Evolutionary conservation across 148 eudicot genomes (phyloP), one percentile per base, ranked within the genome.

Genomic region (Pharnaceum exiguum): DNA sequence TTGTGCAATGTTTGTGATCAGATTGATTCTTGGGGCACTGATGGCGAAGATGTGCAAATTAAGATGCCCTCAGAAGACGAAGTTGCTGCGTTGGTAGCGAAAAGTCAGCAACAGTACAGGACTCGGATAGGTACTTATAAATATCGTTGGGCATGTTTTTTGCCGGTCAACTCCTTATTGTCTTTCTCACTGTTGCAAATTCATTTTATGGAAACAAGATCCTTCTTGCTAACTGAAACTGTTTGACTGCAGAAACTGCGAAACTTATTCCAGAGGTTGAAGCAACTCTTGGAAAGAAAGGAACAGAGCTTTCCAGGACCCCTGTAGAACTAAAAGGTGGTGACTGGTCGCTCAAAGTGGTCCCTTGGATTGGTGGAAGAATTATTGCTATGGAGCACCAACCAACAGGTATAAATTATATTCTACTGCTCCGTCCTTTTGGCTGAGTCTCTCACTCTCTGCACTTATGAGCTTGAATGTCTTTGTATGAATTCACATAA

Each of bases 341-440:
- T 55, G 95, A 83, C 49, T 93, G 99, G 99, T 70, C 42, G 63
- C 89, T 93, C 51, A 93, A 86, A 73, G 89, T 93, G 46, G 91
- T 93, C 46, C 99, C 96, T 52, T 93, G 99, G 99, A 81, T 93
- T 63, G 99, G 99, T 40, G 96, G 99, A 65, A 82, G 99, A 73
- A 85, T 93, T 25, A 79, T 93, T 67, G 74, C 95, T 48, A 93
- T 93, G 99, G 89, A 88, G 72, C 99, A 93, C 69, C 73, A 75
- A 55, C 96, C 91, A 59, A 75, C 99, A 59, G 96, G 99, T 88
- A 83, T 63, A 40, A 27, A 55, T 40, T 38, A 28, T 31, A 13
- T 48, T 57, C 66, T 67, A 35, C 11, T 19, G 22, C 33, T 10
- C 24, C 47, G 43, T 36, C 35, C 25, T 45, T 18, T 33, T 1